phyloP scores from a whole-genome alignment of 108 stramenopile genomes.

The Craspedostauros australis region DNA sequence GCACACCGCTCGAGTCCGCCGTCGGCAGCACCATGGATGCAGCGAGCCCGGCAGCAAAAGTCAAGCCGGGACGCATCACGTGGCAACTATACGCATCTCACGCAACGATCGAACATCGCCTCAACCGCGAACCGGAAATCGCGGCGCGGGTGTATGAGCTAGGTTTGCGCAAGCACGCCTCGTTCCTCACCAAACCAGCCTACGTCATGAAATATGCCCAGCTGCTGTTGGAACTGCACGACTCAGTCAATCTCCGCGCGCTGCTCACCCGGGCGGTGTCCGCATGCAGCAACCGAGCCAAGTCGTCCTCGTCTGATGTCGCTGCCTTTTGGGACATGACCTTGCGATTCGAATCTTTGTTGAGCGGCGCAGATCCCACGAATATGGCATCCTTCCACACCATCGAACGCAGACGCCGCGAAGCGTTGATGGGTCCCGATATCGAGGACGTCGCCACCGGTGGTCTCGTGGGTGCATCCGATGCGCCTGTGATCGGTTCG shows the following conservation, averaged over 20 bases:
- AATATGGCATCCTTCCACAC: conserved; percentile 29
- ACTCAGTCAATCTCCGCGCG: conserved; percentile 74
- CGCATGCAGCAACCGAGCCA: conserved; percentile 61
- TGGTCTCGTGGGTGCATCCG: conserved; percentile 29
- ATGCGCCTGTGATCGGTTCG: conserved; percentile 37
- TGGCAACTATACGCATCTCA: conserved; percentile 82
- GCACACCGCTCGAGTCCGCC: neutral
- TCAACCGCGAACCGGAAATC: conserved; percentile 65
- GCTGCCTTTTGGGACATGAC: conserved; percentile 81
- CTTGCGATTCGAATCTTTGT: conserved; percentile 70
- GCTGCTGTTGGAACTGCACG: conserved; percentile 76
- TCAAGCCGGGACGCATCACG: conserved; percentile 51
- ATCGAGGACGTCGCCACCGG: conserved; percentile 77
- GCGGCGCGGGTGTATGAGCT: conserved; percentile 84
- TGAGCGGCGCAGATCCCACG: conserved; percentile 39
- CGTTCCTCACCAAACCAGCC: conserved; percentile 65
- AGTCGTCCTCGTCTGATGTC: conserved; percentile 28
- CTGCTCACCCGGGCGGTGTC: conserved; percentile 73
- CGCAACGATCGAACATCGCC: conserved; percentile 75
- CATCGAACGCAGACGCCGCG: conserved; percentile 65
- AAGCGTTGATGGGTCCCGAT: conserved; percentile 67
- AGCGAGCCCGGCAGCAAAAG: neutral
- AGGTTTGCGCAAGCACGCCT: conserved; percentile 66
- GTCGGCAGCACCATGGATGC: neutral
- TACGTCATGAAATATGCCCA: conserved; percentile 77